phyloP scores from a whole-genome alignment of 495 filamentous ascomycete genomes.

The Podospora fimiseda region DNA sequence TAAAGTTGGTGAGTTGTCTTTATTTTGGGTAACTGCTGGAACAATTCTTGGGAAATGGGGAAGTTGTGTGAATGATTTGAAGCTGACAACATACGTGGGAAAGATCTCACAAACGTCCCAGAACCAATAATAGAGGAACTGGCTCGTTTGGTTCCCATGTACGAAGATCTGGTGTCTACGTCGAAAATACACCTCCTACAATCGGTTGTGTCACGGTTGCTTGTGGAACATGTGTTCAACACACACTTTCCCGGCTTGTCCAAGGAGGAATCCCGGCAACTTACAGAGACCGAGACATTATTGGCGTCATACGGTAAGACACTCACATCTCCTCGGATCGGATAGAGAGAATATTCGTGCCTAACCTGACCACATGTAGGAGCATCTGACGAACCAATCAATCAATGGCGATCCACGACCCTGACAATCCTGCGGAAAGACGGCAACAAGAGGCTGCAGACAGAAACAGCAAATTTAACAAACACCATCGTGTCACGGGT shows the following conservation, averaged over 20 bases:
- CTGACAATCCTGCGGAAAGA: slow-evolving; percentile 46
- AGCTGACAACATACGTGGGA: background rate
- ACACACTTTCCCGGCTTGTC: slow-evolving; percentile 48
- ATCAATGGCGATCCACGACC: slow-evolving; percentile 50
- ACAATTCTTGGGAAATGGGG: background rate
- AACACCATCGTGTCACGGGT: slow-evolving; percentile 32
- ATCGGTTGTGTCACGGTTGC: slow-evolving; percentile 43
- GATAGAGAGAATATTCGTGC: background rate
- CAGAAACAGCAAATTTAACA: slow-evolving; percentile 30
- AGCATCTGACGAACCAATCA: slow-evolving; percentile 43
- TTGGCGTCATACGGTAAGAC: slow-evolving; percentile 40
- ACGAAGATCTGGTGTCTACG: slow-evolving; percentile 38
- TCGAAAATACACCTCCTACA: slow-evolving; percentile 50
- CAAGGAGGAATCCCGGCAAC: slow-evolving; percentile 33
- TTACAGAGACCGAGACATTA: slow-evolving; percentile 40
- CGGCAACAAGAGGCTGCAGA: slow-evolving; percentile 34
- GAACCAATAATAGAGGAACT: slow-evolving; percentile 34
- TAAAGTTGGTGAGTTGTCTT: slow-evolving; percentile 38
- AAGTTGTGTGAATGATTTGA: background rate
- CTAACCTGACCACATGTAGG: slow-evolving; percentile 8
- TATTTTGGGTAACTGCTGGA: background rate
- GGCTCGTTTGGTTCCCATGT: slow-evolving; percentile 42
- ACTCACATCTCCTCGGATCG: background rate
- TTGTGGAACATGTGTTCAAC: slow-evolving; percentile 47
- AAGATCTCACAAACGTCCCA: slow-evolving; percentile 35